Base-by-base conservation (phyloP, 192 early-diverging fungal species). In the Phlyctochytrium arcticum region DNA sequence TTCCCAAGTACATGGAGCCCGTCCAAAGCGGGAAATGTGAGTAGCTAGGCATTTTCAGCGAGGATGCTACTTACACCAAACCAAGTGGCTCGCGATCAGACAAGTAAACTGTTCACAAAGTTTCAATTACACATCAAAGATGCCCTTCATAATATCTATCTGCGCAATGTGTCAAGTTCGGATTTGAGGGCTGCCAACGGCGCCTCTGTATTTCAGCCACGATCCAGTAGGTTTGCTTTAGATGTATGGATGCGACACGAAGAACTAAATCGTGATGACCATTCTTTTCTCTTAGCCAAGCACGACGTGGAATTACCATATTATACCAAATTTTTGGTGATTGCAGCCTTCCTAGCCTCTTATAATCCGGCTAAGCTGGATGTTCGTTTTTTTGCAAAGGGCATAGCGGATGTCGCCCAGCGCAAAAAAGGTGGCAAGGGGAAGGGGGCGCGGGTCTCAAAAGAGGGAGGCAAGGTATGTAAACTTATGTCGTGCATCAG, bases 311-410 rank as follows among this genome's bases (percentile, higher is more conserved):
- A 69, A 31, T 65, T 98, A 24, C 96, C 96, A 0, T 88, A 91
- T 71, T 91, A 88, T 58, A 90, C 93, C 51, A 93, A 93, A 60
- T 95, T 90, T 58, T 77, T 98, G 17, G 73, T 98, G 6, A 86
- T 98, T 27, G 89, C 96, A 0, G 80, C 90, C 4, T 98, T 88
- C 66, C 49, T 98, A 55, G 96, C 95, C 0, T 95, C 92, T 0
- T 98, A 95, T 69, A 98, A 98, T 58, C 95, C 96, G 15, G 77
- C 88, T 9, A 66, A 85, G 15, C 75, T 92, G 33, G 96, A 98
- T 71, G 75, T 87, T 19, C 82, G 91, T 17, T 95, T 90, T 59
- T 98, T 98, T 85, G 69, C 91, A 17, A 70, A 61, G 57, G 78
- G 42, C 58, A 75, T 54, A 57, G 63, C 30, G 35, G 70, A 61